Evolutionary conservation across 768 basidiomycete species (phyloP).

Genomic region (Mycena polygramma): DNA sequence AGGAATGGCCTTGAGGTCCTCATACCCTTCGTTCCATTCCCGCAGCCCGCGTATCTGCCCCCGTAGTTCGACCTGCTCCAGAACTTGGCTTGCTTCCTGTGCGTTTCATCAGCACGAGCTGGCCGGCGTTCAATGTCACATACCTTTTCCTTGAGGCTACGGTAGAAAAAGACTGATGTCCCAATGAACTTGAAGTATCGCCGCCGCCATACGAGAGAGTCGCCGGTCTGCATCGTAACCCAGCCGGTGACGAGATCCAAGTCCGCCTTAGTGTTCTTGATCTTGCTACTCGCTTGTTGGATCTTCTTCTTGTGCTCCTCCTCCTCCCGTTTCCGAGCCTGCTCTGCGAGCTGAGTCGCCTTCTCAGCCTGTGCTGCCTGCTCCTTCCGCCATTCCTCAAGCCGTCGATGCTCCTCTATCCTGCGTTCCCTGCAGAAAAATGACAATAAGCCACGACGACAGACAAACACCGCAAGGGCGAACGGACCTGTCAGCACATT

Average conservation of each 20-base stretch:
- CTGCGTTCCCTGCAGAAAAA: conserved; percentile 57
- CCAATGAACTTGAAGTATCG: conserved; percentile 72
- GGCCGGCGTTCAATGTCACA: conserved; percentile 3
- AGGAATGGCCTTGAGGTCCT: conserved; percentile 74
- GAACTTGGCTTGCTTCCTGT: conserved; percentile 54
- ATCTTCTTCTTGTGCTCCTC: conserved; percentile 62
- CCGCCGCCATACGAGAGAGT: conserved; percentile 71
- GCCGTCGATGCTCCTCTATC: conserved; percentile 61
- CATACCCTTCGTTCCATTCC: conserved; percentile 78
- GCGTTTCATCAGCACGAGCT: conserved; percentile 16
- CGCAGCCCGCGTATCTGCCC: conserved; percentile 60
- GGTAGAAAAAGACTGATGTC: conserved; percentile 61
- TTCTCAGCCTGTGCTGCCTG: conserved; percentile 61
- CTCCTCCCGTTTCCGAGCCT: conserved; percentile 55
- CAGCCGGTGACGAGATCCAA: conserved; percentile 61
- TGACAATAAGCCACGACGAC: not conserved
- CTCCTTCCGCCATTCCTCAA: conserved; percentile 67
- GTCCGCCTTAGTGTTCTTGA: conserved; percentile 53
- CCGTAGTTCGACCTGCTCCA: conserved; percentile 62
- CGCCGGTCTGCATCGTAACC: conserved; percentile 71
- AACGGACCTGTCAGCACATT: conserved; percentile 39
- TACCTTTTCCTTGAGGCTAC: conserved; percentile 61
- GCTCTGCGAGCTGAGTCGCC: conserved; percentile 58
- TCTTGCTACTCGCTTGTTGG: conserved; percentile 57
- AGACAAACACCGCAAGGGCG: not conserved